phyloP scores from a whole-genome alignment of 495 filamentous ascomycete genomes.

The Halenospora varia region DNA sequence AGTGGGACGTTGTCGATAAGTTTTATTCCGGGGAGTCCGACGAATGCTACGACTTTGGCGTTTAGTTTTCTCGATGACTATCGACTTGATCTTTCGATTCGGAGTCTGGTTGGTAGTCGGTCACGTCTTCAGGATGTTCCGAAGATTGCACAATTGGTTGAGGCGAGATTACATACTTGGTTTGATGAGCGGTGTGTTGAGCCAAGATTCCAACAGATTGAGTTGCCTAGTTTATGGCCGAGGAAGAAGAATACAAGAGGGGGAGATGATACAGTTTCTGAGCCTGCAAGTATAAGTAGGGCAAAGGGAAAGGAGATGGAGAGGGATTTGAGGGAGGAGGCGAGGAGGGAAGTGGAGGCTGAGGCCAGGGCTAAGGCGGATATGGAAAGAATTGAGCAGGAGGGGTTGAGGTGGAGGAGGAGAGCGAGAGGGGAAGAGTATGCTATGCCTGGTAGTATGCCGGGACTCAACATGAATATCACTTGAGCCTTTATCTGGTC shows the following conservation, averaged over 20 bases:
- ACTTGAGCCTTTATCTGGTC: no score
- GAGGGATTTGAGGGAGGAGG: conserved; percentile 42
- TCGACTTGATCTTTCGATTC: conserved; percentile 84
- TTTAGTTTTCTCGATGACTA: conserved; percentile 97
- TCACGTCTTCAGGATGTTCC: conserved; percentile 91
- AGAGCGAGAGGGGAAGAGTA: conserved; percentile 23
- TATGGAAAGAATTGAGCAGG: conserved; percentile 19
- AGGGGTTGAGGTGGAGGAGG: conserved; percentile 22
- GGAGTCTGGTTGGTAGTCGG: conserved; percentile 87
- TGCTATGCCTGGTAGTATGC: conserved; percentile 28
- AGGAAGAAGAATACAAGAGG: conserved; percentile 78
- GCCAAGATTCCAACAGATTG: conserved; percentile 92
- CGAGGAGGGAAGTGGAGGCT: conserved; percentile 39
- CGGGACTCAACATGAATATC: conserved; percentile 16
- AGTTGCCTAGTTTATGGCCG: conserved; percentile 90
- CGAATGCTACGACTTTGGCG: conserved; percentile 71
- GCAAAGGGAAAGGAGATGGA: conserved; percentile 41
- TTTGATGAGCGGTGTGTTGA: conserved; percentile 96
- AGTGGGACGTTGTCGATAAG: conserved; percentile 91
- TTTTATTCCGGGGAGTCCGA: conserved; percentile 64
- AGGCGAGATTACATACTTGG: conserved; percentile 88
- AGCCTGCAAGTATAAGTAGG: conserved; percentile 34
- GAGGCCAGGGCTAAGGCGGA: conserved; percentile 33
- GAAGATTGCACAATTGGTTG: conserved; percentile 93
- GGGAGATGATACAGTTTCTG: conserved; percentile 35